These are phyloP conservation scores for Russula foetens DNA, from an alignment of 768 basidiomycete genomes.

Conservation along the genomic window DNA sequence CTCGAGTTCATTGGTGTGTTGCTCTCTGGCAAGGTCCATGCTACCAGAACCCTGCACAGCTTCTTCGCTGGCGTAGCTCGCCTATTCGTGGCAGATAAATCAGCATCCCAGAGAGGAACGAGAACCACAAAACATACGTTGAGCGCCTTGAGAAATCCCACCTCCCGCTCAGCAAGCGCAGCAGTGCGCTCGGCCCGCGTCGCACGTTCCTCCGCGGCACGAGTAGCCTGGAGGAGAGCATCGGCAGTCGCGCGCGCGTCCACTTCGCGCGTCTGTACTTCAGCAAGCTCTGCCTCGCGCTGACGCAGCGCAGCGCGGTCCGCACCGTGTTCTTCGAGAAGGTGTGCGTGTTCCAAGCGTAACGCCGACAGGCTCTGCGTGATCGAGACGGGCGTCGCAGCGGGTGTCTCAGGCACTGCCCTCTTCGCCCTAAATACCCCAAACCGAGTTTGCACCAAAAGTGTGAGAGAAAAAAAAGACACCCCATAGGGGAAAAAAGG, in stretches of 20 bases:
- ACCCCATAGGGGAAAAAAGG: too few relatives aligned
- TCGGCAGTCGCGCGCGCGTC: constrained; percentile 31
- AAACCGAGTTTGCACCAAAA: background rate
- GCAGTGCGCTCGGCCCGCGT: constrained; percentile 32
- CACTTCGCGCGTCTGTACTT: constrained; percentile 12
- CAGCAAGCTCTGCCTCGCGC: constrained; percentile 43
- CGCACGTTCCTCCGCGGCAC: constrained; percentile 33
- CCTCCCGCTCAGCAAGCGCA: constrained; percentile 48
- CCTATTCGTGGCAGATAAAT: constrained; percentile 29
- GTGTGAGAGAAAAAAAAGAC: background rate
- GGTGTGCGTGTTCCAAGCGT: constrained; percentile 50
- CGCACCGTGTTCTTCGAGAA: constrained; percentile 62
- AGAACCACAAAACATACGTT: constrained; percentile 38
- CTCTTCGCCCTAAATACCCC: background rate
- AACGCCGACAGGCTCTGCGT: constrained; percentile 51
- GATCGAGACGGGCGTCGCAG: constrained; percentile 44
- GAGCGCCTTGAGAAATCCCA: constrained; percentile 59
- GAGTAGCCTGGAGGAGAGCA: constrained; percentile 31
- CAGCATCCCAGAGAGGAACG: background rate
- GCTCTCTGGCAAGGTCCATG: constrained; percentile 32
- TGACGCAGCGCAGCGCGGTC: constrained; percentile 43
- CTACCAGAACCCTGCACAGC: constrained; percentile 26
- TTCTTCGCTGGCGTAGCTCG: constrained; percentile 58
- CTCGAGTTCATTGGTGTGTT: constrained; percentile 49
- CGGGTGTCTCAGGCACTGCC: constrained; percentile 30